phyloP scores from a whole-genome alignment of 331 rosid species.

The Cydonia oblonga region DNA sequence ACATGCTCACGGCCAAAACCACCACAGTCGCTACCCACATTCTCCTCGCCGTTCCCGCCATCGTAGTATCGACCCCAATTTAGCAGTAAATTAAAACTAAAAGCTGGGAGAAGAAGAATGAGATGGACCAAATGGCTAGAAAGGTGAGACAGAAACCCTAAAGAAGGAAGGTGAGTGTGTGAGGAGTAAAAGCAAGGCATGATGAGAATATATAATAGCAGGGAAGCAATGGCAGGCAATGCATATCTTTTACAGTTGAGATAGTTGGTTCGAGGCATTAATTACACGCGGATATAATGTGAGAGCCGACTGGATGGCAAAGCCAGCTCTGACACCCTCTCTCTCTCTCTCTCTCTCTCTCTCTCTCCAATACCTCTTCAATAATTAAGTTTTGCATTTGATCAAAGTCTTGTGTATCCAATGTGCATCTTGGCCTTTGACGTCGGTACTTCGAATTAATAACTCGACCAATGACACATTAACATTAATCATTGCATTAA shows the following conservation, averaged over 20 bases:
- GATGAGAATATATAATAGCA: slow-evolving; percentile 25
- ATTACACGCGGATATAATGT: slow-evolving; percentile 61
- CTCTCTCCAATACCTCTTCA: not conserved
- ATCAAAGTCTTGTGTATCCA: not conserved
- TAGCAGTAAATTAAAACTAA: not conserved
- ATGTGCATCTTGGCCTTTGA: not conserved
- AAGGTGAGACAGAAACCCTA: not conserved
- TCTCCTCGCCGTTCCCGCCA: slow-evolving; percentile 4
- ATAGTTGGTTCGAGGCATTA: slow-evolving; percentile 45
- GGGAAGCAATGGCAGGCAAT: too few species aligned
- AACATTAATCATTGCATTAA: too few species aligned
- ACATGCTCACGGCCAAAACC: slow-evolving; percentile 2
- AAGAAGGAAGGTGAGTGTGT: not conserved
- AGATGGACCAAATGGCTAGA: not conserved
- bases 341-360: not conserved
- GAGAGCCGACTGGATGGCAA: slow-evolving; percentile 13
- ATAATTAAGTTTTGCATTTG: not conserved
- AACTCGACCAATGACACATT: not conserved
- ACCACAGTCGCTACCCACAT: slow-evolving; percentile 12
- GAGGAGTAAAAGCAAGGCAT: slow-evolving; percentile 1
- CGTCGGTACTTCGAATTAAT: not conserved
- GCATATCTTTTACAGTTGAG: slow-evolving; percentile 36
- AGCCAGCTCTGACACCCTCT: slow-evolving; percentile 6
- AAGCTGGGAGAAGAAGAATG: not conserved
- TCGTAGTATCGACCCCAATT: not conserved